phyloP scores from a whole-genome alignment of 306 rosid genomes.

The Cicer arietinum region DNA sequence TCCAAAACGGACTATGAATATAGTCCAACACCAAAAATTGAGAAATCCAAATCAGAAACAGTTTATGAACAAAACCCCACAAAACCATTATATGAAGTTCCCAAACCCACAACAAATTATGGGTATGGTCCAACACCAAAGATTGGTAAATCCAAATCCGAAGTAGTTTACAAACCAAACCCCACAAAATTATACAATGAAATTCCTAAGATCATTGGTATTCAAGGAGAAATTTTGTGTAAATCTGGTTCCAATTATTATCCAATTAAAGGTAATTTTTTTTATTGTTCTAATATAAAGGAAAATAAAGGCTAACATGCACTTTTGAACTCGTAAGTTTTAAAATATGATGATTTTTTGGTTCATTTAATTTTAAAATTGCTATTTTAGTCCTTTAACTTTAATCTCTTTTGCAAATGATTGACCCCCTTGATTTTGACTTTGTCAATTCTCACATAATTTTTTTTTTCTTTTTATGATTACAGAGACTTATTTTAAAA shows the following conservation, averaged over 20 bases:
- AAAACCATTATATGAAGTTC: neutral
- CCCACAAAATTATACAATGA: neutral
- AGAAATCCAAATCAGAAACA: neutral
- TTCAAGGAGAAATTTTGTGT: slow-evolving; percentile 60
- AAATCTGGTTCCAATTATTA: slow-evolving; percentile 46
- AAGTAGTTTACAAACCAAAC: neutral
- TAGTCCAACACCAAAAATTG: neutral
- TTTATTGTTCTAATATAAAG: neutral
- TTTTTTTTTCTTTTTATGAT: no score
- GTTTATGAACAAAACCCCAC: neutral
- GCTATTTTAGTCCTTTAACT: no score
- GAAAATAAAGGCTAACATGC: neutral
- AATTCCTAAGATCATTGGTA: slow-evolving; percentile 38
- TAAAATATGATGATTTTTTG: no score
- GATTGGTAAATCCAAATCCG: neutral
- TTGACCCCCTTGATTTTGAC: no score
- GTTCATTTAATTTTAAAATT: no score
- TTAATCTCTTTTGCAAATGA: no score
- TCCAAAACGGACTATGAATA: neutral
- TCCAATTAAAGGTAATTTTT: slow-evolving; percentile 56
- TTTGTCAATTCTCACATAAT: no score
- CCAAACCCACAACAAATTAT: neutral
- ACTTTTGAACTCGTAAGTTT: no score
- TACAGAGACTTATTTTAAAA: no score
- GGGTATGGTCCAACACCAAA: neutral